Percentiles rank a stretch among this genome's conserved stretches.
These are phyloP conservation scores for Pyricularia pennisetigena DNA, from an alignment of 2,329 filamentous ascomycete species.

Conservation along the genomic window DNA sequence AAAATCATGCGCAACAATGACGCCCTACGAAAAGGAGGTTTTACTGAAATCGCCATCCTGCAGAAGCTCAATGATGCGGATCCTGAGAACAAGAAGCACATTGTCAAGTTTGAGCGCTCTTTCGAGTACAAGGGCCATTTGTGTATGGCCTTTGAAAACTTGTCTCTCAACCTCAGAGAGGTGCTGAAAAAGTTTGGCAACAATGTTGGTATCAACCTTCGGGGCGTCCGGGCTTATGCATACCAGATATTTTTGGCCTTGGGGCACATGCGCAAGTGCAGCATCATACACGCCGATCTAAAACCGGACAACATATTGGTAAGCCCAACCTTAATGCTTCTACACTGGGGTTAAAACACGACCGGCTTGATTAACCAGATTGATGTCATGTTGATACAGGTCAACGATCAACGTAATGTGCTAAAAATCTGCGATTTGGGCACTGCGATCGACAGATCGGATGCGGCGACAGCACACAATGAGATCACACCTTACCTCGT, in stretches of 20 bases:
- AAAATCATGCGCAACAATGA: slow-evolving; percentile 98
- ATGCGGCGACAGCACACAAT: slow-evolving; percentile 59
- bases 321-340: slow-evolving; percentile 14
- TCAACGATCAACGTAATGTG: slow-evolving; percentile 72
- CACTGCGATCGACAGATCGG: slow-evolving; percentile 84
- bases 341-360: background rate
- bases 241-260: slow-evolving; percentile 91
- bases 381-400: slow-evolving; percentile 23
- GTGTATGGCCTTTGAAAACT: slow-evolving; percentile 94
- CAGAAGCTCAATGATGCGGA: slow-evolving; percentile 80
- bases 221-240: slow-evolving; percentile 79
- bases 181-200: slow-evolving; percentile 93
- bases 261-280: slow-evolving; percentile 80
- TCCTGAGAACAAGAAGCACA: slow-evolving; percentile 80
- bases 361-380: slow-evolving; percentile 16
- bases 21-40: slow-evolving; percentile 79
- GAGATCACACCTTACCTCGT: slow-evolving; percentile 93
- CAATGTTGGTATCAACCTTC: slow-evolving; percentile 83
- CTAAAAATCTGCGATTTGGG: slow-evolving; percentile 96
- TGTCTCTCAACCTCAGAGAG: slow-evolving; percentile 87
- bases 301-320: slow-evolving; percentile 97
- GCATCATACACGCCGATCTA: slow-evolving; percentile 89
- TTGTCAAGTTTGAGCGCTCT: slow-evolving; percentile 75
- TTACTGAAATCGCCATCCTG: slow-evolving; percentile 90
- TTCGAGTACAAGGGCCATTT: slow-evolving; percentile 95